These are phyloP conservation scores for Vigna angularis DNA, from an alignment of 306 rosid genomes.

Conservation along the genomic window DNA sequence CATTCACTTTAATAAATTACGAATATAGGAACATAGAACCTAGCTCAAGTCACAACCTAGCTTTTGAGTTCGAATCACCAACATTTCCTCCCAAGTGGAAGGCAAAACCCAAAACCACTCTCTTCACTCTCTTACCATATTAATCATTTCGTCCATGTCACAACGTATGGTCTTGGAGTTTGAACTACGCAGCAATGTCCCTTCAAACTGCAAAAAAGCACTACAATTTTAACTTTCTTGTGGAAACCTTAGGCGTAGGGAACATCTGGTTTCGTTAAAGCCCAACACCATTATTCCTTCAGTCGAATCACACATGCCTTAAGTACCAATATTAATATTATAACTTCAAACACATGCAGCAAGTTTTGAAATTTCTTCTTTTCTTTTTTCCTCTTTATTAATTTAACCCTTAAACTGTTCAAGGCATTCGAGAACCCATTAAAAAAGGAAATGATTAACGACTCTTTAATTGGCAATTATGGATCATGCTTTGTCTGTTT, in stretches of 20 bases:
- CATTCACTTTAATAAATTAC: slow-evolving; percentile 30
- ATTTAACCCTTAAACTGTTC: background rate
- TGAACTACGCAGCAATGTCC: slow-evolving; percentile 40
- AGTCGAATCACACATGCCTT: slow-evolving; percentile 47
- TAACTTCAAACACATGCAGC: slow-evolving; percentile 8
- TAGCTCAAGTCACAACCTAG: slow-evolving; percentile 42
- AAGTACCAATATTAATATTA: background rate
- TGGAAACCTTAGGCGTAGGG: slow-evolving; percentile 39
- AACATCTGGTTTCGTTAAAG: slow-evolving; percentile 69
- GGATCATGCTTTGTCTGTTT: slow-evolving; percentile 34
- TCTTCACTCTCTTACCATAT: slow-evolving; percentile 29
- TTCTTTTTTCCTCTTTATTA: background rate
- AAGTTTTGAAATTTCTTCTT: slow-evolving; percentile 27
- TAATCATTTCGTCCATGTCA: slow-evolving; percentile 37
- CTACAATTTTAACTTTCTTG: slow-evolving; percentile 34
- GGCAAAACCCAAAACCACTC: slow-evolving; percentile 50
- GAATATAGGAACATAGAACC: slow-evolving; percentile 45
- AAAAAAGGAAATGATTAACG: background rate
- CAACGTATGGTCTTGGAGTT: slow-evolving; percentile 37
- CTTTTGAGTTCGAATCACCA: slow-evolving; percentile 38
- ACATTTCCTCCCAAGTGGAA: slow-evolving; percentile 49
- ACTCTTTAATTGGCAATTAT: slow-evolving; percentile 26
- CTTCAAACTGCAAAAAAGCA: slow-evolving; percentile 50
- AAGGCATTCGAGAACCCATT: background rate
- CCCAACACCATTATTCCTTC: slow-evolving; percentile 58